phyloP scores from a whole-genome alignment of 2,329 filamentous ascomycete species.

The Pseudogymnoascus sp. region DNA sequence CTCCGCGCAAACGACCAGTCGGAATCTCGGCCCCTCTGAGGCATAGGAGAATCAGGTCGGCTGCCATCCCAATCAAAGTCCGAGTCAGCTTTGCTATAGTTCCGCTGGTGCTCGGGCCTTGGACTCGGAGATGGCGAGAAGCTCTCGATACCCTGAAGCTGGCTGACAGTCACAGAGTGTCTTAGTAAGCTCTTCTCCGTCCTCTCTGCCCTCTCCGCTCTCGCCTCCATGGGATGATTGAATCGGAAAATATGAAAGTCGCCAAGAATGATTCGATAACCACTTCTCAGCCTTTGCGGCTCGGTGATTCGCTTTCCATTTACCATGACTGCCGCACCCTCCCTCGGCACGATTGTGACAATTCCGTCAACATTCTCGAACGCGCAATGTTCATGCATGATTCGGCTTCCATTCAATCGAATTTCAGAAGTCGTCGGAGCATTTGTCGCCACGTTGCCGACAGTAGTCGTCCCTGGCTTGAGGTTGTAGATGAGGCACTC shows the following conservation, averaged over 20 bases:
- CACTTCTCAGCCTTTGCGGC: slow-evolving; percentile 77
- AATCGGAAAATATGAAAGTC: slow-evolving; percentile 99
- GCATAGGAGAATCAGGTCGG: slow-evolving; percentile 70
- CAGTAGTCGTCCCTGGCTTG: slow-evolving; percentile 87
- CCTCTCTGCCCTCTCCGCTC: slow-evolving; percentile 65
- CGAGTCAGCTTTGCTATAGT: slow-evolving; percentile 64
- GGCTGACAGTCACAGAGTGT: slow-evolving; percentile 64
- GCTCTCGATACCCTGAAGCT: slow-evolving; percentile 38
- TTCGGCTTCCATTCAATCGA: slow-evolving; percentile 85
- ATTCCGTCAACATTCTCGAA: slow-evolving; percentile 91
- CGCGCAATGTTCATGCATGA: slow-evolving; percentile 82
- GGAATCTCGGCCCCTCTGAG: slow-evolving; percentile 65
- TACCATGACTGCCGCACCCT: slow-evolving; percentile 96
- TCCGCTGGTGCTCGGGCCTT: slow-evolving; percentile 65
- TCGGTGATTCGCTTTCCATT: slow-evolving; percentile 87
- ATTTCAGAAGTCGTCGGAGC: slow-evolving; percentile 73
- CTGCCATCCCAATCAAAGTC: slow-evolving; percentile 66
- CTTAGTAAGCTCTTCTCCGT: slow-evolving; percentile 73
- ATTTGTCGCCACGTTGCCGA: slow-evolving; percentile 86
- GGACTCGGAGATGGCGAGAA: slow-evolving; percentile 51
- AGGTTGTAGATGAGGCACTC: slow-evolving; percentile 98
- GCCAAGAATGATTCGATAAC: slow-evolving; percentile 88
- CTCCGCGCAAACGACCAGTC: slow-evolving; percentile 92
- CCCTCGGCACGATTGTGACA: slow-evolving; percentile 82
- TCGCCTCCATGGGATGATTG: slow-evolving; percentile 93